Conservation (phyloP, 2,329 filamentous ascomycete genomes). For the Colletotrichum camelliae region DNA sequence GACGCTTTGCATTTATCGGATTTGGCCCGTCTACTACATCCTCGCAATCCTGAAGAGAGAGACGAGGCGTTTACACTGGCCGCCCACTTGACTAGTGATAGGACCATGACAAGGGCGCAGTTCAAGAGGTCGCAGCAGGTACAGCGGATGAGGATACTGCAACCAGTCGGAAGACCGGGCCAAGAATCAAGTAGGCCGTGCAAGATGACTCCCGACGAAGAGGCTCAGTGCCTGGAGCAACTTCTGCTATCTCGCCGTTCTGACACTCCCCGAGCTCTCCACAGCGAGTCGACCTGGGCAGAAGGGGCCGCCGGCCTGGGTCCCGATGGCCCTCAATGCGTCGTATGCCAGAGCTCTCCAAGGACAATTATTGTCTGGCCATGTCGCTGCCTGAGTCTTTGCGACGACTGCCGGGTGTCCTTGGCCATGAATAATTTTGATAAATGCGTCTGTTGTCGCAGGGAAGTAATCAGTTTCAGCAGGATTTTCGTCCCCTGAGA, state of each 20-base stretch:
- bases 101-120: constrained; percentile 80
- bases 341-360: constrained; percentile 88
- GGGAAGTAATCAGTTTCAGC: constrained; percentile 88
- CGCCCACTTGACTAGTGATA: constrained; percentile 74
- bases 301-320: constrained; percentile 77
- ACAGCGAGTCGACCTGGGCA: constrained; percentile 59
- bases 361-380: constrained; percentile 95
- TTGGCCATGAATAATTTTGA: constrained; percentile 97
- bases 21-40: constrained; percentile 82
- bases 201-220: constrained; percentile 61
- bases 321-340: constrained; percentile 78
- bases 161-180: constrained; percentile 44
- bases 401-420: constrained; percentile 92
- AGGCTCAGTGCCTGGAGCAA: constrained; percentile 65
- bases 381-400: constrained; percentile 91
- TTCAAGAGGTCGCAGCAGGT: constrained; percentile 73
- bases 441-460: constrained; percentile 92
- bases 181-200: constrained; percentile 31
- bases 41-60: constrained; percentile 76
- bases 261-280: not conserved
- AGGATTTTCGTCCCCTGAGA: constrained; percentile 80
- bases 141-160: constrained; percentile 73
- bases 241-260: constrained; percentile 60
- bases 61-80: constrained; percentile 83
- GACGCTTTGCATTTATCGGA: constrained; percentile 69